These are phyloP conservation scores for Cadophora luteo-olivacea DNA, from an alignment of 2,329 filamentous ascomycete genomes.

Conservation along the genomic window DNA sequence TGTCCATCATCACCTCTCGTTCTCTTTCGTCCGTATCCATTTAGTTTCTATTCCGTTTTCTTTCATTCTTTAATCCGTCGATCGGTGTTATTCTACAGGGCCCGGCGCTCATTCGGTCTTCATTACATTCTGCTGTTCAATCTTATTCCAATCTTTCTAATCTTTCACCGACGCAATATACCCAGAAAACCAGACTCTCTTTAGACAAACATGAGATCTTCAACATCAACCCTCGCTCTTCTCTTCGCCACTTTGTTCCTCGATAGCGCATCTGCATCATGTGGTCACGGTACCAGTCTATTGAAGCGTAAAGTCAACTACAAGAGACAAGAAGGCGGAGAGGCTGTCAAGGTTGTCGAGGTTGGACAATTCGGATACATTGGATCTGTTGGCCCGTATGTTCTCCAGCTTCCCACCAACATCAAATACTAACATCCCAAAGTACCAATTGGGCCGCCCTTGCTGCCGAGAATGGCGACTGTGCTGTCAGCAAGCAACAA, in stretches of 20 bases:
- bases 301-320: slow-evolving; percentile 26
- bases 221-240: slow-evolving; percentile 16
- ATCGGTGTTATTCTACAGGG: slow-evolving; percentile 19
- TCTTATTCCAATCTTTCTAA: not conserved
- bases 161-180: not conserved
- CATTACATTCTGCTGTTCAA: slow-evolving; percentile 1
- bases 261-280: slow-evolving; percentile 30
- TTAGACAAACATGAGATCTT: slow-evolving; percentile 17
- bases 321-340: slow-evolving; percentile 23
- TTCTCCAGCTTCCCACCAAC: not conserved
- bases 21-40: slow-evolving; percentile 2
- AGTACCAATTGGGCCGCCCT: slow-evolving; percentile 31
- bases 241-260: slow-evolving; percentile 24
- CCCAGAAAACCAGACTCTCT: slow-evolving; percentile 7
- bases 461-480: slow-evolving; percentile 25
- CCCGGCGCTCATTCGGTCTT: slow-evolving; percentile 16
- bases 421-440: slow-evolving; percentile 14
- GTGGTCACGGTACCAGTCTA: slow-evolving; percentile 32
- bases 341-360: slow-evolving; percentile 22
- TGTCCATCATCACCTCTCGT: slow-evolving; percentile 12
- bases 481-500: slow-evolving; percentile 28
- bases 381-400: slow-evolving; percentile 33
- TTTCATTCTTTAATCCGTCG: slow-evolving; percentile 17
- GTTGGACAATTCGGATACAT: slow-evolving; percentile 33
- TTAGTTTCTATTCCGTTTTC: slow-evolving; percentile 12